Conservation (phyloP, 2,329 filamentous ascomycete species). For the Aspergillus flavus region DNA sequence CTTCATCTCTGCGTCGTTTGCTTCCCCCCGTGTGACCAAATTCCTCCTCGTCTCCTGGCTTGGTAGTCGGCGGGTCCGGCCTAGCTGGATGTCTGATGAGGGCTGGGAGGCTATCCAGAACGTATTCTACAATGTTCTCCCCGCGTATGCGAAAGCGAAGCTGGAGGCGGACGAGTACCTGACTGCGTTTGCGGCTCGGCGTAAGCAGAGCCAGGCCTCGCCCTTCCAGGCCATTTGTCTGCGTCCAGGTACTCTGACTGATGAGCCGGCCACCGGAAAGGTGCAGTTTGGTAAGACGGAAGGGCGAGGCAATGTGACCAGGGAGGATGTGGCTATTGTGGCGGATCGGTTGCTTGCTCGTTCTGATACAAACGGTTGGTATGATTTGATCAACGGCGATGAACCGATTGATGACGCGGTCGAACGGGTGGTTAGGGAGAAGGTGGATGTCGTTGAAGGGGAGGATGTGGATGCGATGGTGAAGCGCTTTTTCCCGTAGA, state of each 20-base stretch:
- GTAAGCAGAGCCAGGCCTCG: slow-evolving; percentile 23
- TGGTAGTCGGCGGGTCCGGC: slow-evolving; percentile 50
- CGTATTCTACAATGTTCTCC: slow-evolving; percentile 52
- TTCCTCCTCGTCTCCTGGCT: slow-evolving; percentile 60
- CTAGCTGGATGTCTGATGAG: slow-evolving; percentile 55
- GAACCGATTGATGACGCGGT: slow-evolving; percentile 51
- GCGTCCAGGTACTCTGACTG: slow-evolving; percentile 53
- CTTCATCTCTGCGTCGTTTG: slow-evolving; percentile 54
- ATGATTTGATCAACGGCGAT: slow-evolving; percentile 56
- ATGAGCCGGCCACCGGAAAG: slow-evolving; percentile 50
- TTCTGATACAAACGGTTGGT: slow-evolving; percentile 54
- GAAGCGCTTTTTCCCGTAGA: slow-evolving; percentile 32
- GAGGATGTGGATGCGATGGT: slow-evolving; percentile 54
- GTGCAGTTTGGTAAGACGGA: slow-evolving; percentile 53
- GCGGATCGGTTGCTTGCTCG: slow-evolving; percentile 53
- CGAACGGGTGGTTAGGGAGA: slow-evolving; percentile 47
- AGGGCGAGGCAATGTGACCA: slow-evolving; percentile 47
- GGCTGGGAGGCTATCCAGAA: slow-evolving; percentile 50
- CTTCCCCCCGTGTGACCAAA: slow-evolving; percentile 51
- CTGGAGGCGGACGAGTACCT: slow-evolving; percentile 59
- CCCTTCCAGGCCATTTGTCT: slow-evolving; percentile 55
- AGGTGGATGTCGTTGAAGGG: slow-evolving; percentile 51
- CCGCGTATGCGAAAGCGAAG: slow-evolving; percentile 57
- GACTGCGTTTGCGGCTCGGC: slow-evolving; percentile 46
- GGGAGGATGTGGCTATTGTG: slow-evolving; percentile 56